Conservation (phyloP, 139 green algal species). For the Closterium sp. region DNA sequence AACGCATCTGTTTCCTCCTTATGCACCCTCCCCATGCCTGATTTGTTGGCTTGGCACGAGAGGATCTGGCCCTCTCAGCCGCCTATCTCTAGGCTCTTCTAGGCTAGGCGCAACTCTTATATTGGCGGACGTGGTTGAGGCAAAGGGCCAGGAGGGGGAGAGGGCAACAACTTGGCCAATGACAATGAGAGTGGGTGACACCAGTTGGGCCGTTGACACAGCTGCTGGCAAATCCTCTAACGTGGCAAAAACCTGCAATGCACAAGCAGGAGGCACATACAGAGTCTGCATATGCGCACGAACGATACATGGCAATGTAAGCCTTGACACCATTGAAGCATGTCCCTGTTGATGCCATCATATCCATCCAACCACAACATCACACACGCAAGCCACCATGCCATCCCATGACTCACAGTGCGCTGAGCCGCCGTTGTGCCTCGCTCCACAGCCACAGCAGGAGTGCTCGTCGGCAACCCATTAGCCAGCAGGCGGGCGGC, state of each 20-base stretch:
- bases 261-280: no score
- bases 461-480: conserved; percentile 66
- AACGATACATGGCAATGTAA: background rate
- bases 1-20: no score
- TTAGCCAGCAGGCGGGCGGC: conserved; percentile 62
- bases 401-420: conserved; percentile 46
- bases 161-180: conserved; percentile 82
- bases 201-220: conserved; percentile 62
- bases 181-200: conserved; percentile 91
- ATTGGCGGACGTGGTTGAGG: background rate
- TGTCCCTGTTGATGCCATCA: no score
- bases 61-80: conserved; percentile 12
- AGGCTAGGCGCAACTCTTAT: background rate
- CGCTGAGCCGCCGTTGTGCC: conserved; percentile 86
- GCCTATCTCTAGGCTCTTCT: conserved; percentile 21
- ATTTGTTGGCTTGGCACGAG: conserved; percentile 11
- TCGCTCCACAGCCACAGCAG: conserved; percentile 91
- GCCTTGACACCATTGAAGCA: no score
- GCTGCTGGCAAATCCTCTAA: conserved; percentile 60
- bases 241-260: conserved; percentile 63
- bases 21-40: background rate
- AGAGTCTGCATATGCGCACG: no score
- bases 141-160: conserved; percentile 62
- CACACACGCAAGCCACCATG: no score
- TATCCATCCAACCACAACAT: no score